Percentiles rank a stretch among this genome's conserved stretches.
Evolutionary conservation across 2,329 filamentous ascomycete genomes (phyloP).

Genomic region (Penicillium psychrosexuale): DNA sequence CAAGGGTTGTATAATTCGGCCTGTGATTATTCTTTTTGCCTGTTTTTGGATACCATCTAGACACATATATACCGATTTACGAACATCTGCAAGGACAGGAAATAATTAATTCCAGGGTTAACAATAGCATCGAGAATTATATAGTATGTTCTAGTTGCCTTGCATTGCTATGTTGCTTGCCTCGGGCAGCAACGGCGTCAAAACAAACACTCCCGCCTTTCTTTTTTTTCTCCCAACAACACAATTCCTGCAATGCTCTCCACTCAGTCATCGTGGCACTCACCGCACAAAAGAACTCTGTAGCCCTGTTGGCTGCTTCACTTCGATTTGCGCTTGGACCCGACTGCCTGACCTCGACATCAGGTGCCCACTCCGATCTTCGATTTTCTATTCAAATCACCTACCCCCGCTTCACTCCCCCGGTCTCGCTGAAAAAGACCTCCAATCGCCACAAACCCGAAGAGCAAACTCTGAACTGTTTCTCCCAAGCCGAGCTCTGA

Average conservation of each 20-base stretch:
- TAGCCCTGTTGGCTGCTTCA: slow-evolving; percentile 5
- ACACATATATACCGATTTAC: slow-evolving; percentile 4
- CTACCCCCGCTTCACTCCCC: background rate
- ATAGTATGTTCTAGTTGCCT: slow-evolving; percentile 1
- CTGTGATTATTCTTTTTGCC: background rate
- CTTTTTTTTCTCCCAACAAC: slow-evolving; percentile 12
- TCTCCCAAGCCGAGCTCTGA: slow-evolving; percentile 9
- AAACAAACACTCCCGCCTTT: slow-evolving; percentile 26
- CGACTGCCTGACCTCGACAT: slow-evolving; percentile 24
- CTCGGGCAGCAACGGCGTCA: slow-evolving; percentile 25
- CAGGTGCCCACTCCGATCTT: slow-evolving; percentile 25
- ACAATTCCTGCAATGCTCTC: background rate
- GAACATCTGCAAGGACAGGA: slow-evolving; percentile 4
- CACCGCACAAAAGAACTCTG: slow-evolving; percentile 2
- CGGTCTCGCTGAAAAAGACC: background rate
- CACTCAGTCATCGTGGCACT: slow-evolving; percentile 10
- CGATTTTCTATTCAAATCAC: slow-evolving; percentile 6
- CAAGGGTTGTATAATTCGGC: slow-evolving; percentile 5
- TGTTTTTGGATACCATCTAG: slow-evolving; percentile 13
- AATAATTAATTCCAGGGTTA: background rate
- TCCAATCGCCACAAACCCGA: slow-evolving; percentile 1
- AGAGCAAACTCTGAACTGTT: background rate
- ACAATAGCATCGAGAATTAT: background rate
- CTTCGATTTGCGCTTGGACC: slow-evolving; percentile 24
- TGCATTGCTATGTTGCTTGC: slow-evolving; percentile 10